Evolutionary conservation across 2,329 filamentous ascomycete genomes (phyloP).

Genomic region (Penicillium palitans): DNA sequence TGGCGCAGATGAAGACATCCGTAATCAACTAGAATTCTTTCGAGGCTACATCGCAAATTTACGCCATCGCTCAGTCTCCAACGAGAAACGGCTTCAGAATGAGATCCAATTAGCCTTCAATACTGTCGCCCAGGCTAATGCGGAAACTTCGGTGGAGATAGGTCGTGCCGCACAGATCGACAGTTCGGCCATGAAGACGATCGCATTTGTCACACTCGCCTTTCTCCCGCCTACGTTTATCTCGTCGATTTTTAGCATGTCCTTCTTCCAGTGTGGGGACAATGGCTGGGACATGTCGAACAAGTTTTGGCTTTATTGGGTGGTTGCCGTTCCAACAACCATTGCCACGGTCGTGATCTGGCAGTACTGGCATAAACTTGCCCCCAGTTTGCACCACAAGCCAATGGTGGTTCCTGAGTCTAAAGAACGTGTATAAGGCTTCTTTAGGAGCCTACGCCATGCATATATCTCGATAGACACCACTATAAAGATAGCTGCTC

Average conservation of each 20-base stretch:
- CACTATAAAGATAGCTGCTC: too few relatives aligned
- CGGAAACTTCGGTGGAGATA: background rate
- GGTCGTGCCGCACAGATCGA: background rate
- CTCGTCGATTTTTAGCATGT: background rate
- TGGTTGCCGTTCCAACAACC: background rate
- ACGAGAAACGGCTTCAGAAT: background rate
- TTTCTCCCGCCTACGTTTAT: constrained; percentile 1
- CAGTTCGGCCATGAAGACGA: background rate
- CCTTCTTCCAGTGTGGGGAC: background rate
- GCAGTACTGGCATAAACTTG: background rate
- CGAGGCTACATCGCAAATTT: background rate
- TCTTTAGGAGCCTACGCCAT: too few relatives aligned
- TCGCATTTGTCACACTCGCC: background rate
- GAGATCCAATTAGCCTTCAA: background rate
- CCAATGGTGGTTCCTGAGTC: background rate
- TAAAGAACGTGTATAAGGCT: background rate
- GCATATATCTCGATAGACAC: too few relatives aligned
- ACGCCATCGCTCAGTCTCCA: background rate
- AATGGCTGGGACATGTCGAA: background rate
- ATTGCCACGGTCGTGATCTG: background rate
- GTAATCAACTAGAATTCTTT: background rate
- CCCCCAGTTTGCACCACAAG: background rate
- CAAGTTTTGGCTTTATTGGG: background rate
- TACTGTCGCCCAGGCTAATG: background rate
- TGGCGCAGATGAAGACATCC: background rate